Evolutionary conservation across 331 rosid genomes (phyloP).

Genomic region (Saraca asoca): DNA sequence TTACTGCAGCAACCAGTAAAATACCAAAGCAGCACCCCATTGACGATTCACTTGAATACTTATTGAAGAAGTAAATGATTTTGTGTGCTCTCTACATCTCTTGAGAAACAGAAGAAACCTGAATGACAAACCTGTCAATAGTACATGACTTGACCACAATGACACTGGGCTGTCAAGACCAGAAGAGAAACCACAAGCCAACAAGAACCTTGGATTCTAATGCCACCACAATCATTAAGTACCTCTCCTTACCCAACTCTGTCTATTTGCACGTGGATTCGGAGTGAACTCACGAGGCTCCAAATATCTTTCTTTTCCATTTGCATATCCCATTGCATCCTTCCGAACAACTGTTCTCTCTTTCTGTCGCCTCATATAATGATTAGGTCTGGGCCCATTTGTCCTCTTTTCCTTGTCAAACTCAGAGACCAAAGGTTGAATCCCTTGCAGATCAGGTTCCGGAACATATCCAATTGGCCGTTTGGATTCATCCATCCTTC

Average conservation of each 20-base stretch:
- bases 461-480: slow-evolving; percentile 54
- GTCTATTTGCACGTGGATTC: slow-evolving; percentile 47
- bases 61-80: background rate
- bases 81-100: slow-evolving; percentile 8
- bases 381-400: slow-evolving; percentile 45
- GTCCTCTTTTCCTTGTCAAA: slow-evolving; percentile 41
- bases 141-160: slow-evolving; percentile 23
- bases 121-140: slow-evolving; percentile 34
- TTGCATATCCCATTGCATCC: slow-evolving; percentile 47
- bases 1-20: too few species aligned
- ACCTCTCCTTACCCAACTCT: slow-evolving; percentile 43
- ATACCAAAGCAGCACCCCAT: background rate
- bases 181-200: background rate
- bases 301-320: slow-evolving; percentile 44
- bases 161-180: slow-evolving; percentile 22
- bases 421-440: slow-evolving; percentile 72
- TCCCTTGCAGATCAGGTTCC: slow-evolving; percentile 76
- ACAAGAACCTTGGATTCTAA: slow-evolving; percentile 25
- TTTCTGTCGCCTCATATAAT: slow-evolving; percentile 35
- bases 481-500: slow-evolving; percentile 78
- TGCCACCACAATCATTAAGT: slow-evolving; percentile 33
- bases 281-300: slow-evolving; percentile 49
- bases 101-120: slow-evolving; percentile 15
- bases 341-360: slow-evolving; percentile 53
- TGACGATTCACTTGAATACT: background rate